Evolutionary conservation across 805 yeast genomes (phyloP), one percentile per base, ranked within the genome.

Genomic region (Saturnispora gosingensis): DNA sequence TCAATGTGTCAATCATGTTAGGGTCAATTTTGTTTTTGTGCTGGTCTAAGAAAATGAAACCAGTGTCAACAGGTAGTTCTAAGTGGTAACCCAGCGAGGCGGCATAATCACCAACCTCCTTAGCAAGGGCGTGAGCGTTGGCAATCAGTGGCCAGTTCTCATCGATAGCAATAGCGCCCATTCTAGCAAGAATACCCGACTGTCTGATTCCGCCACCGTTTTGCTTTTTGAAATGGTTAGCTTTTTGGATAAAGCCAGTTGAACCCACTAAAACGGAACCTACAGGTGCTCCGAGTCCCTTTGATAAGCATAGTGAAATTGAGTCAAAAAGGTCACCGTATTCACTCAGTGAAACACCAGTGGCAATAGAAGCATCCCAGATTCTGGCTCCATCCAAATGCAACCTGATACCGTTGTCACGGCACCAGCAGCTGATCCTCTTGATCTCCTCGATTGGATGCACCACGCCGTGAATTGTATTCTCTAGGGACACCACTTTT

Each of bases 381-480:
- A 90, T 69, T 60, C 98, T 77, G 15, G 97, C 98, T 56, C 97
- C 98, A 65, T 90, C 98, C 60, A 89, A 78, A 62, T 91, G 97
- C 57, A 89, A 67, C 51, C 71, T 75, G 48, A 87, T 67, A 50
- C 72, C 72, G 56, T 82, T 73, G 25, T 69, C 76, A 52, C 74
- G 72, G 57, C 93, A 88, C 75, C 86, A 90, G 42, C 68, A 74
- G 43, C 83, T 75, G 59, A 90, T 90, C 53, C 79, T 77, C 53
- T 70, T 69, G 50, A 90, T 73, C 65, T 90, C 97, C 30, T 84
- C 91, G 43, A 83, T 59, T 5, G 98, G 98, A 65, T 78, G 76
- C 43, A 90, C 69, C 39, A 84, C 73, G 24, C 98, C 98, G 59
- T 86, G 89, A 49, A 89, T 62, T 4, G 97, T 90, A 71, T 90